Percentiles rank a stretch among this genome's conserved stretches.
phyloP scores from a whole-genome alignment of 352 stramenopile species.

The Thalassiosira hispida region DNA sequence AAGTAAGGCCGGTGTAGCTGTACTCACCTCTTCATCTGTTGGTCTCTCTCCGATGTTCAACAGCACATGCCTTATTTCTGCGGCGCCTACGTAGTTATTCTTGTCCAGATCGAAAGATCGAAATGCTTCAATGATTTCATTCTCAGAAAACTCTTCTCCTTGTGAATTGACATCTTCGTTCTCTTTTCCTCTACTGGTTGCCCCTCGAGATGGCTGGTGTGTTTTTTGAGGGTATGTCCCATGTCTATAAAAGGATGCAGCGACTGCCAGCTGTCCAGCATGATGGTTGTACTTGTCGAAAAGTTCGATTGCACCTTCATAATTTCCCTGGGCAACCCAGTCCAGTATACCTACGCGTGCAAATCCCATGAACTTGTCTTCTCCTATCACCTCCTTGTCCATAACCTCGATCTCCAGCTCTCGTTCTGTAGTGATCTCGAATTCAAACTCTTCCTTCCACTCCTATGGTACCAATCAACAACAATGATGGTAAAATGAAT shows the following conservation, averaged over 20 bases:
- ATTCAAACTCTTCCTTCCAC: slow-evolving; percentile 94
- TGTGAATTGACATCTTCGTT: slow-evolving; percentile 9
- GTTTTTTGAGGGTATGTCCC: slow-evolving; percentile 33
- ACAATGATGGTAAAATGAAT: too few relatives aligned
- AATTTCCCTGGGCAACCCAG: slow-evolving; percentile 92
- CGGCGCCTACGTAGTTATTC: slow-evolving; percentile 94
- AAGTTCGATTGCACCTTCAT: slow-evolving; percentile 91
- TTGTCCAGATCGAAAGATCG: slow-evolving; percentile 93
- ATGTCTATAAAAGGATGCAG: slow-evolving; percentile 48
- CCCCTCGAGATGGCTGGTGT: not conserved
- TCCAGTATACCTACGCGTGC: slow-evolving; percentile 91
- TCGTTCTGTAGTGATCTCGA: slow-evolving; percentile 94
- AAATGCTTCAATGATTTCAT: slow-evolving; percentile 94
- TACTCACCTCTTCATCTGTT: slow-evolving; percentile 90
- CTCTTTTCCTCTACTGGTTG: slow-evolving; percentile 17
- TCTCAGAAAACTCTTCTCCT: slow-evolving; percentile 93
- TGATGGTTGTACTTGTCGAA: slow-evolving; percentile 89
- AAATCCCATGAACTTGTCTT: slow-evolving; percentile 93
- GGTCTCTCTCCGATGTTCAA: slow-evolving; percentile 95
- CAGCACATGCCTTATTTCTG: slow-evolving; percentile 93
- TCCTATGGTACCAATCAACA: slow-evolving; percentile 53
- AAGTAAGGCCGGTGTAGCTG: not conserved
- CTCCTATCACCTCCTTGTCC: slow-evolving; percentile 90
- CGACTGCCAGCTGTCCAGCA: slow-evolving; percentile 45
- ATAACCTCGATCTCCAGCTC: slow-evolving; percentile 91